phyloP scores from a whole-genome alignment of 2,329 filamentous ascomycete species.

The Pseudonectria buxi region DNA sequence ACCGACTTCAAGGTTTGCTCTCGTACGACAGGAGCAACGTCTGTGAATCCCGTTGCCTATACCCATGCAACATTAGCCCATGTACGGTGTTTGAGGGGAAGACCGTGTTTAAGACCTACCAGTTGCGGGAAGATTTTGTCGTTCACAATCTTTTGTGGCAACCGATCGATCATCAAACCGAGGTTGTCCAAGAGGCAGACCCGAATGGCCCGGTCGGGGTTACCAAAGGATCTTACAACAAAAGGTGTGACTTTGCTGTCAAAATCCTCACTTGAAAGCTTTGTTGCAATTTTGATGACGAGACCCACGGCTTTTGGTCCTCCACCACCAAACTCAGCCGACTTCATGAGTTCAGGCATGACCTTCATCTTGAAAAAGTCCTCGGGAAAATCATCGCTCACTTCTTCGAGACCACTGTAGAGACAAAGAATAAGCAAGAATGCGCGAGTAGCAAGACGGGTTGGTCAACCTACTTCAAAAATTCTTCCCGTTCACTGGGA shows the following conservation, averaged over 20 bases:
- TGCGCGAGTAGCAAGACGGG: too few relatives aligned
- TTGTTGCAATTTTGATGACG: constrained; percentile 84
- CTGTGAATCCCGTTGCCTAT: constrained; percentile 88
- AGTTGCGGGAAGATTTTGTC: constrained; percentile 96
- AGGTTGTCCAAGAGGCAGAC: constrained; percentile 87
- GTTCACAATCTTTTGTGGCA: constrained; percentile 83
- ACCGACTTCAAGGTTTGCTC: constrained; percentile 97
- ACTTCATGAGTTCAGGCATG: constrained; percentile 91
- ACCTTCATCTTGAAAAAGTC: constrained; percentile 98
- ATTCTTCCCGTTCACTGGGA: constrained; percentile 74
- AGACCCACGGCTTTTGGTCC: constrained; percentile 84
- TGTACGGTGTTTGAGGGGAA: not conserved
- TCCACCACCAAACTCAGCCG: constrained; percentile 95
- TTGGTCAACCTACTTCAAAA: constrained; percentile 54
- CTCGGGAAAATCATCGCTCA: constrained; percentile 91
- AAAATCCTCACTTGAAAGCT: constrained; percentile 85
- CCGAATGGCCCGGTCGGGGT: constrained; percentile 84
- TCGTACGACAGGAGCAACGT: constrained; percentile 81
- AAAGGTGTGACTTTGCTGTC: constrained; percentile 77
- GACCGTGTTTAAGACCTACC: too few relatives aligned
- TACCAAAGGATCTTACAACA: constrained; percentile 78
- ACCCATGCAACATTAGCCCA: constrained; percentile 21
- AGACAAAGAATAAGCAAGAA: constrained; percentile 28
- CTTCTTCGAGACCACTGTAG: constrained; percentile 65
- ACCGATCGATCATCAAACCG: constrained; percentile 81